Evolutionary conservation across 1,284 basidiomycete genomes (phyloP).

Genomic region (Takashimella koratensis): DNA sequence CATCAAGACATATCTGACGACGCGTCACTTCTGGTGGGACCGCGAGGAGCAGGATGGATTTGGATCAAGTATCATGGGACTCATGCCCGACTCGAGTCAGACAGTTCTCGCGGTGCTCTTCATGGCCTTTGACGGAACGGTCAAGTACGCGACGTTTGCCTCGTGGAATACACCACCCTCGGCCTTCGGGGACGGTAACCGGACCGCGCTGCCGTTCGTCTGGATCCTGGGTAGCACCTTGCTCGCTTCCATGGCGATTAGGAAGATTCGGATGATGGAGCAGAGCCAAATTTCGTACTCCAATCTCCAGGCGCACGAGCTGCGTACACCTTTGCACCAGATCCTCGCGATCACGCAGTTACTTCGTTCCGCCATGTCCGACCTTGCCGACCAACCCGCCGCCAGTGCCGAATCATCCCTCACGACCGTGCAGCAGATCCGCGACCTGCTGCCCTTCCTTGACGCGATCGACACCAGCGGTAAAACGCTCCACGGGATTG

Average conservation of each 20-base stretch:
- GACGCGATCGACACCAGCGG: constrained; percentile 47
- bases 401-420: constrained; percentile 4
- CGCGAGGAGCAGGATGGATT: constrained; percentile 30
- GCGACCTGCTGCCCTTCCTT: constrained; percentile 38
- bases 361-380: constrained; percentile 37
- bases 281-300: constrained; percentile 43
- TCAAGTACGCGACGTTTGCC: constrained; percentile 34
- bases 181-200: constrained; percentile 30
- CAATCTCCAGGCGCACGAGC: constrained; percentile 45
- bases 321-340: constrained; percentile 48
- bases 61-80: constrained; percentile 21
- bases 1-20: constrained; percentile 23
- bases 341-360: constrained; percentile 46
- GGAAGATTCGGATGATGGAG: constrained; percentile 36
- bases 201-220: constrained; percentile 32
- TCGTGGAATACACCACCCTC: constrained; percentile 35
- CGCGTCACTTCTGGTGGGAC: constrained; percentile 39
- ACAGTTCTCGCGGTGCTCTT: constrained; percentile 30
- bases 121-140: constrained; percentile 29
- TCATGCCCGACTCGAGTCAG: constrained; percentile 30
- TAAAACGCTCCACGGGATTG: constrained; percentile 42
- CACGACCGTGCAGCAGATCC: constrained; percentile 34
- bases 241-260: constrained; percentile 34
- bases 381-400: constrained; percentile 30
- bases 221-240: constrained; percentile 39